These are phyloP conservation scores for Microcera coccophila DNA, from an alignment of 2,329 filamentous ascomycete species.

Conservation along the genomic window DNA sequence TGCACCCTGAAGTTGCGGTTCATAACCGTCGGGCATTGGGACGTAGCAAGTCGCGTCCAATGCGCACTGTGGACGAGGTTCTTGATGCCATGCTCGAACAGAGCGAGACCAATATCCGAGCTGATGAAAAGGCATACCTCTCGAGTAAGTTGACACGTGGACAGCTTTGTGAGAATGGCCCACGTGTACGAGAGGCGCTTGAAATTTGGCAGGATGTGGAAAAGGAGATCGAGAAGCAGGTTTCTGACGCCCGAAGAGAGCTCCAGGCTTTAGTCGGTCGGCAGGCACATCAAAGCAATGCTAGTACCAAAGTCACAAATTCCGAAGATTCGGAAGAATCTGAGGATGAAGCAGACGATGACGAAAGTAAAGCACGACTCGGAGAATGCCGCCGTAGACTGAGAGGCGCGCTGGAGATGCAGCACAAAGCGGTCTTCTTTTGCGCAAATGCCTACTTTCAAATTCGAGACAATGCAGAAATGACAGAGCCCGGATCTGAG, in stretches of 20 bases:
- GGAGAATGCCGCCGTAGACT: constrained; percentile 60
- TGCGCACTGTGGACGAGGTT: constrained; percentile 82
- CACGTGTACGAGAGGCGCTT: constrained; percentile 63
- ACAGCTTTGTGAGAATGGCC: constrained; percentile 74
- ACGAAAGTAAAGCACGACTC: constrained; percentile 41
- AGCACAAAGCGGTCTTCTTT: constrained; percentile 82
- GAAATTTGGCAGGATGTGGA: constrained; percentile 62
- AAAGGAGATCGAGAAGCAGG: constrained; percentile 46
- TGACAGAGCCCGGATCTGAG: constrained; percentile 63
- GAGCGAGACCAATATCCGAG: constrained; percentile 62
- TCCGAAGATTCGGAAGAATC: constrained; percentile 20
- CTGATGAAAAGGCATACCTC: constrained; percentile 66
- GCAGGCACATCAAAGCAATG: constrained; percentile 6
- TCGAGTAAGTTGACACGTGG: constrained; percentile 63
- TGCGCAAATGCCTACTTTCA: constrained; percentile 80
- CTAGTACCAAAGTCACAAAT: constrained; percentile 4
- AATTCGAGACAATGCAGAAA: constrained; percentile 65
- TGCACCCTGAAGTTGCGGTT: constrained; percentile 78
- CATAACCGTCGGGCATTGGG: constrained; percentile 63
- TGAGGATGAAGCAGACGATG: constrained; percentile 34
- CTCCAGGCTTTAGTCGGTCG: constrained; percentile 48
- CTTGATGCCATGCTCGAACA: constrained; percentile 89
- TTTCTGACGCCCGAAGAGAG: constrained; percentile 62
- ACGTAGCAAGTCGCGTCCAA: constrained; percentile 57
- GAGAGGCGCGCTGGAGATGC: constrained; percentile 69